phyloP scores from a whole-genome alignment of 768 basidiomycete species.

The Rhodotorula kratochvilovae region DNA sequence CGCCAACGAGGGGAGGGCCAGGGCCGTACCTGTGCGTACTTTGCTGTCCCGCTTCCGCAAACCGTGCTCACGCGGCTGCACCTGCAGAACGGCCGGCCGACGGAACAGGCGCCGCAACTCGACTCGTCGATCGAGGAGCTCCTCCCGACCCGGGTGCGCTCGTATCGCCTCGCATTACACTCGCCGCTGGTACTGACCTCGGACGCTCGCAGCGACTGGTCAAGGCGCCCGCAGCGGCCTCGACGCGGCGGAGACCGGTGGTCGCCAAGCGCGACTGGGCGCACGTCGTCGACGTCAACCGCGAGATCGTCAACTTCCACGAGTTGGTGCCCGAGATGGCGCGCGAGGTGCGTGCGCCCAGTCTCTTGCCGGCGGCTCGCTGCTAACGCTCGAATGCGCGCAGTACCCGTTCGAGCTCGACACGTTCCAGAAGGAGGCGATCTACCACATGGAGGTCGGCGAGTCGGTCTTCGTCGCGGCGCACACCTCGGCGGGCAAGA shows the following conservation, averaged over 20 bases:
- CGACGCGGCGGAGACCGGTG: constrained; percentile 46
- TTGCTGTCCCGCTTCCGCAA: accelerated
- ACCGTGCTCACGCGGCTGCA: background rate
- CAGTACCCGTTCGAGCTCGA: constrained; percentile 99
- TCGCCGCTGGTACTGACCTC: constrained; percentile 50
- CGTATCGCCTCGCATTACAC: background rate
- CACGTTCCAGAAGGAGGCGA: constrained; percentile 97
- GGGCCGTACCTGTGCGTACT: background rate
- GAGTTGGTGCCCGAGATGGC: constrained; percentile 96
- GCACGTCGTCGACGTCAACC: constrained; percentile 89
- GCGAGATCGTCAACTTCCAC: constrained; percentile 78
- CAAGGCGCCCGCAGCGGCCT: constrained; percentile 27
- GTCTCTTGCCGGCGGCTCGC: background rate
- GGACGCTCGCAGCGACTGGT: constrained; percentile 29
- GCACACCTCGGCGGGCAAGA: constrained; percentile 98
- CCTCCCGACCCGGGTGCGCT: constrained; percentile 55
- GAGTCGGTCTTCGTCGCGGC: constrained; percentile 99
- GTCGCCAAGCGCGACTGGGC: constrained; percentile 91
- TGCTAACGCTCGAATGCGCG: too few relatives aligned
- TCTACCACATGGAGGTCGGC: constrained; percentile 93
- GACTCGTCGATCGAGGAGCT: constrained; percentile 68
- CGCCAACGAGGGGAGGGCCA: constrained; percentile 15
- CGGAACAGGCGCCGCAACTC: constrained; percentile 47
- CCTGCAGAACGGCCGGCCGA: background rate
- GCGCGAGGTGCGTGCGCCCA: constrained; percentile 63